These are phyloP conservation scores for Miscanthus lutarioriparius DNA, from an alignment of 176 grass and related monocot genomes.

Conservation along the genomic window DNA sequence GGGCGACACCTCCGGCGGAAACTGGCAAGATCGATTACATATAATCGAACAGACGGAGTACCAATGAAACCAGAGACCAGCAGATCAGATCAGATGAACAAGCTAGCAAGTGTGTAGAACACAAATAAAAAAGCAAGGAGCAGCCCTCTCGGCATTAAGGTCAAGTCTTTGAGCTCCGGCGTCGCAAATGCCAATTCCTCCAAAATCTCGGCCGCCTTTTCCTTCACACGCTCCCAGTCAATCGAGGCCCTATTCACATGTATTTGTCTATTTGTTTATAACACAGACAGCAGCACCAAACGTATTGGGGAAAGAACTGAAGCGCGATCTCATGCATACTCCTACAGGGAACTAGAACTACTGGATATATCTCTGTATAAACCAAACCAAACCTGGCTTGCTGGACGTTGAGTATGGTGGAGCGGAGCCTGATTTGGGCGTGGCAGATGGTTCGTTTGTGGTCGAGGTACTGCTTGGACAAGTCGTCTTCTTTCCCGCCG, in stretches of 20 bases:
- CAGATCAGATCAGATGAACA: neutral
- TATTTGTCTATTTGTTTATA: too few species aligned
- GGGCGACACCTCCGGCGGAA: neutral
- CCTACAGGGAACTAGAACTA: too few species aligned
- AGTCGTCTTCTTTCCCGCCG: accelerated
- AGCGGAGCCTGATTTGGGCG: neutral
- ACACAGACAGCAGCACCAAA: too few species aligned
- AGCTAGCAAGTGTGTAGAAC: neutral
- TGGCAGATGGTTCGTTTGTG: neutral
- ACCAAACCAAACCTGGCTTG: neutral
- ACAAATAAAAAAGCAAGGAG: neutral
- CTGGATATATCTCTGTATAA: too few species aligned
- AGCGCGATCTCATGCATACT: too few species aligned
- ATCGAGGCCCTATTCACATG: neutral
- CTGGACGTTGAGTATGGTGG: neutral
- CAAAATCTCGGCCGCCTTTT: neutral
- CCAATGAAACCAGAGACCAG: neutral
- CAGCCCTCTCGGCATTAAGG: neutral
- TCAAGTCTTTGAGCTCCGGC: neutral
- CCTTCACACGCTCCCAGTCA: neutral
- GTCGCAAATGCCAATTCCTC: neutral
- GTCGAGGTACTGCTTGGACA: neutral
- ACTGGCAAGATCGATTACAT: neutral
- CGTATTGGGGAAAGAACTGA: too few species aligned
- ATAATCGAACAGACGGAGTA: neutral